Base-by-base conservation (phyloP, 306 rosid genomes). In the Herpetospermum pedunculosum region DNA sequence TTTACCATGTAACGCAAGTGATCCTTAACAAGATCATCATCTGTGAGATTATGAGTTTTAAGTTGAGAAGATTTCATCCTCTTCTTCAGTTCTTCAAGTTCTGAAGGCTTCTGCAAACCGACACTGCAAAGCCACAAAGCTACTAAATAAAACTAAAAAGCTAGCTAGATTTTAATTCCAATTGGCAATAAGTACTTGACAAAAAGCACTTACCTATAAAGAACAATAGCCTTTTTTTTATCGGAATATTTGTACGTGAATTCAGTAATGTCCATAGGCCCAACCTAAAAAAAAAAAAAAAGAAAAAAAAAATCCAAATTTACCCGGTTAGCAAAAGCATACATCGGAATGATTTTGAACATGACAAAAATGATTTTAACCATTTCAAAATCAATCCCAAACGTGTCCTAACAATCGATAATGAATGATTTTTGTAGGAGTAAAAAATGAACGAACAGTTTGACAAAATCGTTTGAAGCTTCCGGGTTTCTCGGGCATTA, bases 1-100 rank as follows among this genome's bases (percentile, higher is more conserved):
- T 30, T 76, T 86, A 95, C 99, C 99, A 91, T 78, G 88, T 95
- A 87, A 58, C 96, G 96, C 70, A 95, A 70, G 83, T 95, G 97
- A 85, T 88, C 99, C 84, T 95, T 95, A 62, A 88, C 96, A 86
- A 89, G 81, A 80, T 91, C 99, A 79, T 84, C 84, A 35, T 87
- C 83, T 6, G 97, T 87, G 65, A 91, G 97, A 79, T 91, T 83
- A 77, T 28, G 53, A 71, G 96, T 89, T 83, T 72, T 44, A 58
- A 91, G 92, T 57, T 79, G 83, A 82, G 88, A 87, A 76, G 89
- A 76, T 70, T 82, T 83, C 90, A 91, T 79, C 75, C 88, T 80
- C 79, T 63, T 71, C 78, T 75, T 86, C 90, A 95, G 77, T 74
- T 83, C 80, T 76, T 78, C 76, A 35, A 95, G 88, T 76, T 95